A percentile compares a stretch with the other conserved stretches of the same genome.
phyloP scores from a whole-genome alignment of 768 basidiomycete genomes.

The Calocera viscosa region DNA sequence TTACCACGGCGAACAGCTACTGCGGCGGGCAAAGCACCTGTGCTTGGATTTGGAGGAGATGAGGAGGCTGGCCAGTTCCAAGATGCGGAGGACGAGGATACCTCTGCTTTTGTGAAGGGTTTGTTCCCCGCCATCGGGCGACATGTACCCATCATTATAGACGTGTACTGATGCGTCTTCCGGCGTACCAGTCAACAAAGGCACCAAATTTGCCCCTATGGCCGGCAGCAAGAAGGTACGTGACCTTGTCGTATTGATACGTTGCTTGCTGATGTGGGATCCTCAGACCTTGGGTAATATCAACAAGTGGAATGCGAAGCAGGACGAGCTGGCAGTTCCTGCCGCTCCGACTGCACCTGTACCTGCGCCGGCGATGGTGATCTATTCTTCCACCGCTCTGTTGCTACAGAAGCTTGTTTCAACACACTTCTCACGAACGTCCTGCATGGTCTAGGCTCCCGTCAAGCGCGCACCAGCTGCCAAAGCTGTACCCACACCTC shows the following conservation, averaged over 20 bases:
- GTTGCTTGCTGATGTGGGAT: conserved; percentile 10
- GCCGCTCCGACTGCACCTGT: conserved; percentile 23
- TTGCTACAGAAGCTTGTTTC: conserved; percentile 11
- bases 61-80: not conserved
- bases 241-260: not conserved
- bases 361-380: conserved; percentile 11
- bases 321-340: conserved; percentile 53
- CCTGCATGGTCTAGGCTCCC: conserved; percentile 14
- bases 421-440: conserved; percentile 11
- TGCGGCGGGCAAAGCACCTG: not conserved
- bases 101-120: conserved; percentile 14
- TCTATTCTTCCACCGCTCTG: conserved; percentile 18
- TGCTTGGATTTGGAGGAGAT: not conserved
- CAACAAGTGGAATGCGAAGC: conserved; percentile 93
- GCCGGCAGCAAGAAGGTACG: conserved; percentile 75
- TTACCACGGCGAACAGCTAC: too few relatives aligned
- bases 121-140: conserved; percentile 8
- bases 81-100: conserved; percentile 21
- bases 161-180: conserved; percentile 8
- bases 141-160: conserved; percentile 9
- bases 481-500: conserved; percentile 20
- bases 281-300: conserved; percentile 51
- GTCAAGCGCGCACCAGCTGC: conserved; percentile 21
- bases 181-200: conserved; percentile 25
- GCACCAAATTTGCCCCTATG: conserved; percentile 67